Conservation (phyloP, 257 asterid genomes). For the Orobanche coerulescens region DNA sequence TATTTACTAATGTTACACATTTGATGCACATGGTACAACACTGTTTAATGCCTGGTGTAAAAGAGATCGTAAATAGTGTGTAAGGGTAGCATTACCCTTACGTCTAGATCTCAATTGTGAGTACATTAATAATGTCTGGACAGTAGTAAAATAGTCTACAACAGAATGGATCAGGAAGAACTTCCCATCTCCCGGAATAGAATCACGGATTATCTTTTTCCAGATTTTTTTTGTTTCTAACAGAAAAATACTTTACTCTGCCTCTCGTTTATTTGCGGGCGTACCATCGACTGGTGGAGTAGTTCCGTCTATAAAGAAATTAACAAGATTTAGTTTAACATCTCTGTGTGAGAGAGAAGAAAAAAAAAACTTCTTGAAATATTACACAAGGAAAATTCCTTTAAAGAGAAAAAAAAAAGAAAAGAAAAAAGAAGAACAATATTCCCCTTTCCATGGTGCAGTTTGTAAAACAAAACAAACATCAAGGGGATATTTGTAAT, state of each 20-base stretch:
- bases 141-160: constrained; percentile 26
- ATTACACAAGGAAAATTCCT: no score
- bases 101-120: constrained; percentile 12
- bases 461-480: no score
- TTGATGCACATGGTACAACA: no score
- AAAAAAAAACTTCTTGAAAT: no score
- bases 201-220: constrained; percentile 13
- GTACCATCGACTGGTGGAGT: constrained; percentile 28
- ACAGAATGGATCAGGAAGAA: constrained; percentile 24
- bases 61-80: no score
- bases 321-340: not conserved
- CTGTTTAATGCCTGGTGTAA: no score
- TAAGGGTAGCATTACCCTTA: no score
- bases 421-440: no score
- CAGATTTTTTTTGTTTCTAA: constrained; percentile 12
- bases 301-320: constrained; percentile 23
- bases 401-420: no score
- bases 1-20: no score
- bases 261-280: constrained; percentile 25
- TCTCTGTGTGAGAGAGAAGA: not conserved
- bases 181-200: constrained; percentile 4
- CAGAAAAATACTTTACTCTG: constrained; percentile 11
- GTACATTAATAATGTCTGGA: constrained; percentile 14
- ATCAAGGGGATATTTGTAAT: not conserved
- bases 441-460: no score